Conservation (phyloP, 148 eudicot species). For the Rheum nobile region DNA sequence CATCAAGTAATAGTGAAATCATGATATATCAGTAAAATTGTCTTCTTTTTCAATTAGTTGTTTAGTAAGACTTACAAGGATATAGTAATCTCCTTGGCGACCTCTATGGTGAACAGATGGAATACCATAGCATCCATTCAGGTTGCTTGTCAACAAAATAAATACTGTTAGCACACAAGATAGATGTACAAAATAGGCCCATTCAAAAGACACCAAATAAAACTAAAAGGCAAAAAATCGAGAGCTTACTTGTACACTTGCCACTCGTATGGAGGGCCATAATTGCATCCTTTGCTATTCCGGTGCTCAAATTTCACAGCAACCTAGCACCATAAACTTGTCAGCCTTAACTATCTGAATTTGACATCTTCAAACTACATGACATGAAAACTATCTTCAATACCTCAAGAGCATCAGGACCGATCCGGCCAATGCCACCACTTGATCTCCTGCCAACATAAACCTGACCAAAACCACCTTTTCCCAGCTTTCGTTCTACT, state of each 20-base stretch:
- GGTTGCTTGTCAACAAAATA: slow-evolving; percentile 28
- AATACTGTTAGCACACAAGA: slow-evolving; percentile 3
- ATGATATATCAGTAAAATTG: neutral
- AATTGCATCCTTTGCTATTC: slow-evolving; percentile 90
- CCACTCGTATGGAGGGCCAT: slow-evolving; percentile 99
- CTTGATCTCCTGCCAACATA: slow-evolving; percentile 76
- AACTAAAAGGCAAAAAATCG: neutral
- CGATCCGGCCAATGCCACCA: slow-evolving; percentile 74
- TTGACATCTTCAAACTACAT: neutral
- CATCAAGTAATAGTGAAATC: neutral
- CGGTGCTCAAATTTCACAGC: slow-evolving; percentile 91
- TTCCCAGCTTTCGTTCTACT: slow-evolving; percentile 83
- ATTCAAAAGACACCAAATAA: neutral
- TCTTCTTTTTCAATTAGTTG: neutral
- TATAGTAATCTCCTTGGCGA: slow-evolving; percentile 88
- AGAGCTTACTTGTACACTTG: slow-evolving; percentile 80
- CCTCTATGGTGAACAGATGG: slow-evolving; percentile 87
- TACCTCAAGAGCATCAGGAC: slow-evolving; percentile 95
- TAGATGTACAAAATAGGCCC: neutral
- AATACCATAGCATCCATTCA: slow-evolving; percentile 88
- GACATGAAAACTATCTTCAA: neutral
- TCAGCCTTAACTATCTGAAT: neutral
- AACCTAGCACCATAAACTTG: slow-evolving; percentile 33
- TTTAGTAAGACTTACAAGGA: slow-evolving; percentile 37
- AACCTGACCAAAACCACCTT: slow-evolving; percentile 98